Evolutionary conservation across 352 stramenopile genomes (phyloP).

Genomic region (Blastocystis sp.): DNA sequence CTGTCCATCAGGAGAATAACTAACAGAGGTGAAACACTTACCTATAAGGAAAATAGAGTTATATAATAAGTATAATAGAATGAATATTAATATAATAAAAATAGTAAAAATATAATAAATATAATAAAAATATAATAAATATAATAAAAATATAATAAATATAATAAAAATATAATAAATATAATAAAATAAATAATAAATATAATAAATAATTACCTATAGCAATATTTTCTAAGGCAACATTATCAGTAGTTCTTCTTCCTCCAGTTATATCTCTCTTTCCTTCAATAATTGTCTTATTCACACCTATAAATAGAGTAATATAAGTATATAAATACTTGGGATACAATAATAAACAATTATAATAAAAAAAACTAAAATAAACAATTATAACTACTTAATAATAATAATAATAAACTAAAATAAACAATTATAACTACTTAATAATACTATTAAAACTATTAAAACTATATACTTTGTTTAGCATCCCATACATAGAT

Average conservation of each 20-base stretch:
- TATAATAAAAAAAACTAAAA: too few species aligned
- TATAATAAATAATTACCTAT: conserved; percentile 92
- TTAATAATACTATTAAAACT: too few species aligned
- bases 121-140: neutral
- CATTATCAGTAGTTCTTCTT: conserved; percentile 56
- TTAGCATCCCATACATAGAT: conserved; percentile 89
- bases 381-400: too few species aligned
- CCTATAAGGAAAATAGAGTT: conserved; percentile 58
- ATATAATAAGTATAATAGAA: too few species aligned
- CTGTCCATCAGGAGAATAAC: conserved; percentile 87
- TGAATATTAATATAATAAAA: conserved; percentile 52
- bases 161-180: conserved; percentile 1
- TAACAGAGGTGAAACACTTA: conserved; percentile 94
- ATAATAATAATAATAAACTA: too few species aligned
- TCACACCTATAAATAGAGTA: conserved; percentile 47
- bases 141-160: neutral
- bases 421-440: too few species aligned
- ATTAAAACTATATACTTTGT: conserved; percentile 48
- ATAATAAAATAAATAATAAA: conserved; percentile 27
- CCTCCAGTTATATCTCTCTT: conserved; percentile 80
- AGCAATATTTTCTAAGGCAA: conserved; percentile 60
- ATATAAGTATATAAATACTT: too few species aligned
- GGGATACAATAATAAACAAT: too few species aligned
- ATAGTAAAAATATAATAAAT: too few species aligned
- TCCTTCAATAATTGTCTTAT: conserved; percentile 80